Conservation (phyloP, 1,284 basidiomycete genomes). For the Somion occarium region DNA sequence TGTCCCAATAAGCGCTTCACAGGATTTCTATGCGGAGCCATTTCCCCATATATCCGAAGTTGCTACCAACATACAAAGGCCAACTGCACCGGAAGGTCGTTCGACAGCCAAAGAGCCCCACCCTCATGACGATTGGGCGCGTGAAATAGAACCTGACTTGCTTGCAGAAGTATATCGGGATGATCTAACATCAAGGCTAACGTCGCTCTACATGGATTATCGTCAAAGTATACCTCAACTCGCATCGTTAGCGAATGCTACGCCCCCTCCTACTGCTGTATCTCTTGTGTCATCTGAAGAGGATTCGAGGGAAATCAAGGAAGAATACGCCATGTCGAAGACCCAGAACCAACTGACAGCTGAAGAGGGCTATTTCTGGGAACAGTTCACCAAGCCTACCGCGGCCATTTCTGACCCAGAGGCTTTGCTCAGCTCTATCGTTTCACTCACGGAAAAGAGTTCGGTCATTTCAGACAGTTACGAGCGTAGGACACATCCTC, state of each 20-base stretch:
- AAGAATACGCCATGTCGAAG: conserved; percentile 57
- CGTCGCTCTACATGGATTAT: conserved; percentile 16
- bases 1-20: conserved; percentile 7
- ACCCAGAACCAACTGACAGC: conserved; percentile 54
- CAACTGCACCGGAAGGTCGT: too few species aligned
- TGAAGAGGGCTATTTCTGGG: conserved; percentile 66
- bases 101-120: background rate
- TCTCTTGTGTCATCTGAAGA: conserved; percentile 11
- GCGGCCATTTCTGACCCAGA: conserved; percentile 1
- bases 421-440: background rate
- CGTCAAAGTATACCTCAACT: conserved; percentile 15
- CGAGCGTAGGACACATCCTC: conserved; percentile 50
- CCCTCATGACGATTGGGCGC: background rate
- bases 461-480: conserved; percentile 56
- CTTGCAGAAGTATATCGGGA: background rate
- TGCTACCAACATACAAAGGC: too few species aligned
- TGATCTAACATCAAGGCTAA: conserved; percentile 1
- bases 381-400: conserved; percentile 29
- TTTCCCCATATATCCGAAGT: background rate
- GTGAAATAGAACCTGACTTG: background rate
- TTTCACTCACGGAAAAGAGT: conserved; percentile 45
- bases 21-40: conserved; percentile 7
- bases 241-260: conserved; percentile 9
- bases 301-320: conserved; percentile 32
- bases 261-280: background rate